A percentile compares a stretch with the other conserved stretches of the same genome.
Conservation (phyloP, 768 basidiomycete genomes). For the Mycena sanguinolenta region DNA sequence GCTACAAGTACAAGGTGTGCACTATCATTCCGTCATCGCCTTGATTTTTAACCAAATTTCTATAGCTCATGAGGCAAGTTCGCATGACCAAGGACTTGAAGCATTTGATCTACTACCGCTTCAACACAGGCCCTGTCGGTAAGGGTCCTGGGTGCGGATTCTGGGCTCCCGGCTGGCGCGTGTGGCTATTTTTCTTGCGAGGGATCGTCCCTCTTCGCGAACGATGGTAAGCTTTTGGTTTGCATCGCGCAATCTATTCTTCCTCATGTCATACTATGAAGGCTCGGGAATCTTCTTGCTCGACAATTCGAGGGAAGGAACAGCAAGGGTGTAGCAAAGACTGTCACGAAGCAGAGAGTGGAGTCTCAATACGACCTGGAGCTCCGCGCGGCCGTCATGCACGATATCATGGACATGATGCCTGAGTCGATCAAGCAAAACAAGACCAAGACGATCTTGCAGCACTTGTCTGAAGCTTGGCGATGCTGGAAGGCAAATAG, state of each 20-base stretch:
- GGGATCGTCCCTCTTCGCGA: conserved; percentile 98
- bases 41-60: conserved; percentile 20
- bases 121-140: conserved; percentile 99
- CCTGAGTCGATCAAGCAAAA: conserved; percentile 99
- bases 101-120: conserved; percentile 97
- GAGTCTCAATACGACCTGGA: conserved; percentile 99
- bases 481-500: conserved; percentile 96
- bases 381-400: conserved; percentile 98
- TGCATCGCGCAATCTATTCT: neutral
- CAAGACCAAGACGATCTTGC: conserved; percentile 99
- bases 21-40: neutral
- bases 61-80: conserved; percentile 96
- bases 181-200: conserved; percentile 99
- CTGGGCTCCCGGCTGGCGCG: conserved; percentile 99
- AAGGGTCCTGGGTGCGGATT: conserved; percentile 99
- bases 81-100: conserved; percentile 99
- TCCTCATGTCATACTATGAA: conserved; percentile 38
- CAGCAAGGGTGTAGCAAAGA: conserved; percentile 96
- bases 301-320: conserved; percentile 99
- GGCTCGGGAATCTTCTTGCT: conserved; percentile 95
- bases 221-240: conserved; percentile 75
- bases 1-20: conserved; percentile 97
- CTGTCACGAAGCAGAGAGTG: conserved; percentile 98
- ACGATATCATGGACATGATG: conserved; percentile 99
- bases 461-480: conserved; percentile 99